A percentile compares a stretch with the other conserved stretches of the same genome.
These are phyloP conservation scores for Lactuca saligna DNA, from an alignment of 129 eudicot species.

Conservation along the genomic window DNA sequence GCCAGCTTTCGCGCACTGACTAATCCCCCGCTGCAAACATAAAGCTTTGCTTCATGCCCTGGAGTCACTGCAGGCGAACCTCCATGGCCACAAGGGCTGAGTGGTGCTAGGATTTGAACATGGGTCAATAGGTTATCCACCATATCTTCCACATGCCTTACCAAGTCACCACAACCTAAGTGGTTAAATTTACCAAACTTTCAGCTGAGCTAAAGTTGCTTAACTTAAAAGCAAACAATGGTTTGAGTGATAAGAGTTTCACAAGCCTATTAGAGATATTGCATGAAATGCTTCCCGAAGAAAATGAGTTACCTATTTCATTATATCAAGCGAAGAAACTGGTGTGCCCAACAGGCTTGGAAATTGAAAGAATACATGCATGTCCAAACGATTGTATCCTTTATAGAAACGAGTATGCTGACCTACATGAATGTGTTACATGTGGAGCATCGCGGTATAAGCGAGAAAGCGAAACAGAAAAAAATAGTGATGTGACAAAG, in stretches of 20 bases:
- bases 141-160: no score
- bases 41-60: no score
- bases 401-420: neutral
- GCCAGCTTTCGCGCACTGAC: no score
- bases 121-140: no score
- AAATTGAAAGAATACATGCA: no score
- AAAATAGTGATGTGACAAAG: neutral
- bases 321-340: no score
- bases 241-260: neutral
- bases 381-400: neutral
- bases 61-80: no score
- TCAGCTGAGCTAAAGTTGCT: neutral
- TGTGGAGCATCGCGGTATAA: neutral
- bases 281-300: neutral
- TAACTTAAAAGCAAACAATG: neutral
- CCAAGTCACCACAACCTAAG: no score
- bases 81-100: no score
- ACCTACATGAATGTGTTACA: neutral
- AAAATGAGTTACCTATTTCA: neutral
- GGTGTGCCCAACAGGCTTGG: neutral
- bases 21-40: no score
- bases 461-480: neutral
- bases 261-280: neutral
- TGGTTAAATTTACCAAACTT: constrained; percentile 7
- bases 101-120: no score